phyloP scores from a whole-genome alignment of 805 yeast species.

The Wickerhamomyces subpelliculosus region DNA sequence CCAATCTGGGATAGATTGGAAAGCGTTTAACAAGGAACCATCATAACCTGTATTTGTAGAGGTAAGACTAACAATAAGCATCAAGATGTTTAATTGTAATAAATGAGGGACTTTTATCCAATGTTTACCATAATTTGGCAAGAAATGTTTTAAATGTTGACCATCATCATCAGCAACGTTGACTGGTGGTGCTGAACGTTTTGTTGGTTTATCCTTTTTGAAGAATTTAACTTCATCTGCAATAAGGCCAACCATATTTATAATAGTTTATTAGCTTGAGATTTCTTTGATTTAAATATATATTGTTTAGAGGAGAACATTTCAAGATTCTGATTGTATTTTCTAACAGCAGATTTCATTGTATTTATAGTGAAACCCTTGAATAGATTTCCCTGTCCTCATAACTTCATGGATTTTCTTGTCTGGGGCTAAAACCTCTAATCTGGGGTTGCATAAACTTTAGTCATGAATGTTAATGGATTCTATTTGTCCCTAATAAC shows the following conservation, averaged over 20 bases:
- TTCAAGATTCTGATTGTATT: no score
- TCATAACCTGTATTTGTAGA: conserved; percentile 40
- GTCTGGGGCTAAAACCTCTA: no score
- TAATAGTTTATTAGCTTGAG: not conserved
- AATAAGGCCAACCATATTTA: not conserved
- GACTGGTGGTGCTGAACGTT: not conserved
- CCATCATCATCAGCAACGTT: not conserved
- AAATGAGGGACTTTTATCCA: conserved; percentile 31
- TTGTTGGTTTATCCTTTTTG: not conserved
- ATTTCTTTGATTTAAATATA: no score
- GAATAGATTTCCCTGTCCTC: no score
- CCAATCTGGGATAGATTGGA: conserved; percentile 36
- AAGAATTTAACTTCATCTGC: conserved; percentile 1
- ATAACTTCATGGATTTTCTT: no score
- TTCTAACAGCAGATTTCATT: no score
- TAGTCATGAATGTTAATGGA: no score
- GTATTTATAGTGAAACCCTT: no score
- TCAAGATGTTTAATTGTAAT: conserved; percentile 24
- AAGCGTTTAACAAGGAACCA: conserved; percentile 40
- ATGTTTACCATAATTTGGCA: conserved; percentile 11
- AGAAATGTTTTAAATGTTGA: conserved; percentile 1
- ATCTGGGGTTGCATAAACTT: no score
- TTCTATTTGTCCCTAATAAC: no score
- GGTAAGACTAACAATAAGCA: conserved; percentile 33
- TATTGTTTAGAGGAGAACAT: no score